Conservation (phyloP, 192 early-diverging fungal genomes). For the Rhizophlyctis rosea region DNA sequence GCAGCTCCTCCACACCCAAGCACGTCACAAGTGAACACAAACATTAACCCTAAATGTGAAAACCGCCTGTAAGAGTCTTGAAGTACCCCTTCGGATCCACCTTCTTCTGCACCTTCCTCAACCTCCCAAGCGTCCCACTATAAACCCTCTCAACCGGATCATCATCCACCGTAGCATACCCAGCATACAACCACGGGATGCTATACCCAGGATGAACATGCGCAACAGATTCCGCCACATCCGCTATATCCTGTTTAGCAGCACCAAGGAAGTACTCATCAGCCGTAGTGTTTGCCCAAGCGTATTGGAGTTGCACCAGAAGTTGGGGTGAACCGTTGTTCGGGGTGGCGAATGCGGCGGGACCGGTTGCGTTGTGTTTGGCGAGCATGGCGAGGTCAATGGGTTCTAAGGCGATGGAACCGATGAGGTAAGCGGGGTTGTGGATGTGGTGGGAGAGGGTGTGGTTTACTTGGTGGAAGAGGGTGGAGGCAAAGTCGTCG, state of each 20-base stretch:
- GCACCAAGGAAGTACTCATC: not conserved
- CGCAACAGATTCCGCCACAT: too few species aligned
- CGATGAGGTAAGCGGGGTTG: not conserved
- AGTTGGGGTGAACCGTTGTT: not conserved
- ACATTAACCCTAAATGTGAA: not conserved
- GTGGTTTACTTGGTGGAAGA: not conserved
- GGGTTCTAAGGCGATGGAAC: not conserved
- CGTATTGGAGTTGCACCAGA: not conserved
- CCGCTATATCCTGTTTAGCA: not conserved
- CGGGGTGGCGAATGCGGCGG: not conserved
- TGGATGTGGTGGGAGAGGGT: not conserved
- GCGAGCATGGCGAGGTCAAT: not conserved
- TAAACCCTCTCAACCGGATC: not conserved
- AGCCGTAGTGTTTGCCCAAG: not conserved
- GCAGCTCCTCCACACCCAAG: too few species aligned
- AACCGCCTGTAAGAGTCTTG: not conserved
- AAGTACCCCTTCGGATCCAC: not conserved
- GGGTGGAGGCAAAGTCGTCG: not conserved
- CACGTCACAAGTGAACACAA: not conserved
- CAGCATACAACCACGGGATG: not conserved
- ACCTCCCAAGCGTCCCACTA: not conserved
- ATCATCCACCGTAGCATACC: not conserved
- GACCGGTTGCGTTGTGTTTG: not conserved
- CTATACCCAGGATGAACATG: not conserved
- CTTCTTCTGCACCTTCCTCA: not conserved